These are phyloP conservation scores for Talaromyces albobiverticillius DNA, from an alignment of 2,329 filamentous ascomycete species.

Conservation along the genomic window DNA sequence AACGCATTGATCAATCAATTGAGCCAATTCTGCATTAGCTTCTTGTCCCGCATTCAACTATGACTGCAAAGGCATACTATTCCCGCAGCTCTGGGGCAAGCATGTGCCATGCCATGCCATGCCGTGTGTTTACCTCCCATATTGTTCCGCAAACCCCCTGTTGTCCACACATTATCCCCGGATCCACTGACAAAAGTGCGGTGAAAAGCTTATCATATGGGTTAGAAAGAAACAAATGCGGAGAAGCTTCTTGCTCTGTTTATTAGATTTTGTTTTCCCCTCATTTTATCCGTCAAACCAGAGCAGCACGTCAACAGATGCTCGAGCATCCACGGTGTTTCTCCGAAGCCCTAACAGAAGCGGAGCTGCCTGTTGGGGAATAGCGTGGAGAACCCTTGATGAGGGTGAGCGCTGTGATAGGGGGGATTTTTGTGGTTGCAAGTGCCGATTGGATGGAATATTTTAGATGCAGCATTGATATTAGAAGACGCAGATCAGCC, in stretches of 20 bases:
- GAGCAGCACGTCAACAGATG: neutral
- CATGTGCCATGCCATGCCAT: too few relatives aligned
- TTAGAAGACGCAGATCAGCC: neutral
- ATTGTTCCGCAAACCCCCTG: too few relatives aligned
- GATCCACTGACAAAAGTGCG: neutral
- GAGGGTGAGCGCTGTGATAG: neutral
- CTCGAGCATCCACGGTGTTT: neutral
- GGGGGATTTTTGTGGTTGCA: slow-evolving; percentile 3
- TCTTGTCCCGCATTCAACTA: too few relatives aligned
- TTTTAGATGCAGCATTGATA: neutral
- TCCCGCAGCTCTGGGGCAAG: too few relatives aligned
- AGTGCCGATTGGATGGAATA: slow-evolving; percentile 13
- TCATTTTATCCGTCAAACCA: neutral
- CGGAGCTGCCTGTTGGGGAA: neutral
- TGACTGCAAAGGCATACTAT: too few relatives aligned
- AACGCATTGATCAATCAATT: neutral
- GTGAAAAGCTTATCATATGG: neutral
- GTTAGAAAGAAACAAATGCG: neutral
- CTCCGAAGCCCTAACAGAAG: neutral
- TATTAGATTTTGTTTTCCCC: neutral
- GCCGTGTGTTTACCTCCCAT: too few relatives aligned
- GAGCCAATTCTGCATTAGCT: neutral
- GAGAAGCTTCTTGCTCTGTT: slow-evolving; percentile 8
- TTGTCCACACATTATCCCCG: neutral
- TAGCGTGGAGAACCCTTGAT: neutral